Percentiles rank a stretch among this genome's conserved stretches.
These are phyloP conservation scores for Dendrocalamus sinicus DNA, from an alignment of 176 grass and related monocot species.

Conservation along the genomic window DNA sequence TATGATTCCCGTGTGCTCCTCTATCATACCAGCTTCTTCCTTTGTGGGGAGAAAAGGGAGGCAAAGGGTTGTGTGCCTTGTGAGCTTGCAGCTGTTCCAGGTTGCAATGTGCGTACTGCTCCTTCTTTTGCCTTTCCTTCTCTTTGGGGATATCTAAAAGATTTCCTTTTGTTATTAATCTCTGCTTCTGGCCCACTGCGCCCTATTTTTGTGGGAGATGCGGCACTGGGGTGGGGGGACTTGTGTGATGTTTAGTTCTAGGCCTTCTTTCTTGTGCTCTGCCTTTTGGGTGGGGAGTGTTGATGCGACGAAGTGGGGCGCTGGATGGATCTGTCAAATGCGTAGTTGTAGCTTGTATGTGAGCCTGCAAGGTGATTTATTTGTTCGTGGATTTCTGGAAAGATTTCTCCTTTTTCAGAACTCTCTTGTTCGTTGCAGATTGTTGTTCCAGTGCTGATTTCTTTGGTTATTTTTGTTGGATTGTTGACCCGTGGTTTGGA, in stretches of 20 bases:
- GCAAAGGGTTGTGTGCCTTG: conserved; percentile 45
- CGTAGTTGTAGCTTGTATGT: background rate
- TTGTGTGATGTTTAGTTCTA: conserved; percentile 41
- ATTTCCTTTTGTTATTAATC: conserved; percentile 48
- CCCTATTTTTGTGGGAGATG: conserved; percentile 57
- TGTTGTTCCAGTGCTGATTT: conserved; percentile 17
- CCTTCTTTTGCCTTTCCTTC: conserved; percentile 21
- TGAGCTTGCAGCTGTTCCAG: conserved; percentile 65
- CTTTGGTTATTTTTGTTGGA: background rate
- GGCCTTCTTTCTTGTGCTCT: conserved; percentile 13
- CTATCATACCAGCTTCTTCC: conserved; percentile 39
- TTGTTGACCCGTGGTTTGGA: background rate
- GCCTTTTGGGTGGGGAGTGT: conserved; percentile 31
- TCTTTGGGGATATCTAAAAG: conserved; percentile 45
- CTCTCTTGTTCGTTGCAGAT: background rate
- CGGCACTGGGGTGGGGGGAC: background rate
- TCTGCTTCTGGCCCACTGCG: conserved; percentile 46
- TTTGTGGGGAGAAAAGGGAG: background rate
- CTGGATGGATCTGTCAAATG: conserved; percentile 42
- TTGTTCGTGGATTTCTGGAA: conserved; percentile 1
- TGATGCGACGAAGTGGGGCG: conserved; percentile 47
- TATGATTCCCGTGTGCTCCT: conserved; percentile 56
- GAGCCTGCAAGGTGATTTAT: conserved; percentile 43
- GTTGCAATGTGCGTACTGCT: conserved; percentile 50
- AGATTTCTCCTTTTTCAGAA: background rate